Base-by-base conservation (phyloP, 768 basidiomycete genomes). In the Suillus subluteus region DNA sequence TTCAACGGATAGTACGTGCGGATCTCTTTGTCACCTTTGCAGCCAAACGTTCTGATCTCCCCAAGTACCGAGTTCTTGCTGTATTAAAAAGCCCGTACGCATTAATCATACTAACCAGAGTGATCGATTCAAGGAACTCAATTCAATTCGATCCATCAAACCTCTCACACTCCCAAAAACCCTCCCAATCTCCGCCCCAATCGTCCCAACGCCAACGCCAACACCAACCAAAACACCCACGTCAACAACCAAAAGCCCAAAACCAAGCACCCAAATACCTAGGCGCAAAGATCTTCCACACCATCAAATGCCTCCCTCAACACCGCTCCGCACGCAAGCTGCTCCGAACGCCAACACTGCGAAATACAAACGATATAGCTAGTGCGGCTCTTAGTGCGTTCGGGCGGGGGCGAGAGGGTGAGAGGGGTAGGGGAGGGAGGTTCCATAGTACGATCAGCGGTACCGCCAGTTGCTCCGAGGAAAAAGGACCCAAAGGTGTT, bases 231-330 rank as follows among this genome's bases (percentile, higher is more conserved):
- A 63, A 23, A 91, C 78, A 0, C 83, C 90, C 0, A 89, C 43
- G 78, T 99, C 97, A 2, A 94, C 87, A 1, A 85, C 85, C 5
- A 94, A 50, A 43, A 97, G 75, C 37, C 85, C 84, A 4, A 87
- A 72, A 0, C 86, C 94, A 0, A n/a, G 86, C 92, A 18, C 86
- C 74, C 90, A 98, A 96, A 75, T 96, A 98, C 68, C 97, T 80
- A 68, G 98, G 98, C 44, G 96, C 97, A 73, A 98, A 99, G 4
- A 99, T 90, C 79, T 99, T 98, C 98, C 98, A 99, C 30, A 98
- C 96, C 96, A 98, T 98, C 69, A 98, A 76, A 75, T 98, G 96
- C 55, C 95, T 76, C 69, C n/a, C 95, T 79, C 62, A 96, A 78
- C 71, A 88, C 85, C 9, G 94, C 91, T 0, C 94, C 89, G 65